phyloP scores from a whole-genome alignment of 2,329 filamentous ascomycete genomes.

The Ophiostoma australiae region DNA sequence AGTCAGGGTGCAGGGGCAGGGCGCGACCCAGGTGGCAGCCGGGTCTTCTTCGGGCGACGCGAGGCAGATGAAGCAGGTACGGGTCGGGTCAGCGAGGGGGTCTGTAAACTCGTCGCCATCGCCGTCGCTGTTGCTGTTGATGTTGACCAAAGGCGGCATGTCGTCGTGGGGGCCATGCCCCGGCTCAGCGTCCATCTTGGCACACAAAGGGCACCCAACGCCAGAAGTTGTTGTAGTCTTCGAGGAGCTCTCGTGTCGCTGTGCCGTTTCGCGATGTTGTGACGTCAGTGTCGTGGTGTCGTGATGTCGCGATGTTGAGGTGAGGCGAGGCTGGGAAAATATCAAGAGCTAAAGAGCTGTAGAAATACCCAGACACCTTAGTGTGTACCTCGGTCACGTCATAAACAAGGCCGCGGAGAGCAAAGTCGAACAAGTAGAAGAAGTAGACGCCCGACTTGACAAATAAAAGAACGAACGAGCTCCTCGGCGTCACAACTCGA shows the following conservation, averaged over 20 bases:
- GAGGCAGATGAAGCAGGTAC: constrained; percentile 58
- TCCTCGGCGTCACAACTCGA: neutral
- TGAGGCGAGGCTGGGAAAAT: neutral
- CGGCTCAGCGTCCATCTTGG: neutral
- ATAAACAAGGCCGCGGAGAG: neutral
- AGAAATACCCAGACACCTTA: neutral
- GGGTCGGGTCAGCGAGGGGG: constrained; percentile 13
- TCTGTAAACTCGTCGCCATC: neutral
- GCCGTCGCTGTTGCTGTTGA: neutral
- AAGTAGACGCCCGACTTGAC: neutral
- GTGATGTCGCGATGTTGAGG: neutral
- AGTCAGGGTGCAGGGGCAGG: constrained; percentile 83
- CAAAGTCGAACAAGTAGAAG: neutral
- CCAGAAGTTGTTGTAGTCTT: neutral
- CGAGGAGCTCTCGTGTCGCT: neutral
- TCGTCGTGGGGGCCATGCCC: neutral
- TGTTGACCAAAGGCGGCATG: constrained; percentile 4
- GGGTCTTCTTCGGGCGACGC: constrained; percentile 51
- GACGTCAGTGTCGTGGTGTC: neutral
- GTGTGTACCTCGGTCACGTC: constrained; percentile 6
- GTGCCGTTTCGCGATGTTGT: neutral
- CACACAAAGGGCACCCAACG: neutral
- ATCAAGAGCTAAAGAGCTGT: neutral
- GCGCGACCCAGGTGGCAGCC: constrained; percentile 66
- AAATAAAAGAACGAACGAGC: neutral